These are phyloP conservation scores for Ophiostoma tasmaniense DNA, from an alignment of 2,329 filamentous ascomycete genomes.

Conservation along the genomic window DNA sequence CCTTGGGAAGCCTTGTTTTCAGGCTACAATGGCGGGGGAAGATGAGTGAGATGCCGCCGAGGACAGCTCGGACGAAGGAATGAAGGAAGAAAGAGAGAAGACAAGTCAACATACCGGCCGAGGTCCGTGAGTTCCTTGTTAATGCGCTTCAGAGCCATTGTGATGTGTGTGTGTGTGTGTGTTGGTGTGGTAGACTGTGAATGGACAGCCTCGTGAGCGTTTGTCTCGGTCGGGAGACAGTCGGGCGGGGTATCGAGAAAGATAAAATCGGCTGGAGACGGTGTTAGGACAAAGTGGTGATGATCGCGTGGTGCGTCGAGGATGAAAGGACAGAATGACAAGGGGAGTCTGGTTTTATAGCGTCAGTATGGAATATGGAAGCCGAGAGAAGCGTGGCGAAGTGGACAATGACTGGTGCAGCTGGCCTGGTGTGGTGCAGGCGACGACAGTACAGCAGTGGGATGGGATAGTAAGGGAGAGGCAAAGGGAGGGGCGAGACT, in stretches of 20 bases:
- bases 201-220: constrained; percentile 3
- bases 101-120: constrained; percentile 56
- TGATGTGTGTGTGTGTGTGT: constrained; percentile 20
- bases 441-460: background rate
- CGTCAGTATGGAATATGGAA: constrained; percentile 19
- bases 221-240: constrained; percentile 9
- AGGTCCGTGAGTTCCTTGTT: constrained; percentile 90
- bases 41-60: background rate
- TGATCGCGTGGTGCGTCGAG: background rate
- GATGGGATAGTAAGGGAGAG: background rate
- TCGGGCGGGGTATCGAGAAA: constrained; percentile 1
- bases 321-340: background rate
- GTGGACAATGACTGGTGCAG: constrained; percentile 8
- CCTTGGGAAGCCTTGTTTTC: constrained; percentile 20
- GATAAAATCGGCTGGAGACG: background rate
- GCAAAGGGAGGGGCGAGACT: background rate
- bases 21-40: constrained; percentile 11
- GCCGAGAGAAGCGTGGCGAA: constrained; percentile 16
- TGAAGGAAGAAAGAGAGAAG: constrained; percentile 1
- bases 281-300: background rate
- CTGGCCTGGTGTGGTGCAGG: background rate
- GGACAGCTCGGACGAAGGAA: background rate
- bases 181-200: background rate
- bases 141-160: constrained; percentile 87
- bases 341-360: constrained; percentile 4